Evolutionary conservation across 257 asterid genomes (phyloP).

Genomic region (Echites panduratus): DNA sequence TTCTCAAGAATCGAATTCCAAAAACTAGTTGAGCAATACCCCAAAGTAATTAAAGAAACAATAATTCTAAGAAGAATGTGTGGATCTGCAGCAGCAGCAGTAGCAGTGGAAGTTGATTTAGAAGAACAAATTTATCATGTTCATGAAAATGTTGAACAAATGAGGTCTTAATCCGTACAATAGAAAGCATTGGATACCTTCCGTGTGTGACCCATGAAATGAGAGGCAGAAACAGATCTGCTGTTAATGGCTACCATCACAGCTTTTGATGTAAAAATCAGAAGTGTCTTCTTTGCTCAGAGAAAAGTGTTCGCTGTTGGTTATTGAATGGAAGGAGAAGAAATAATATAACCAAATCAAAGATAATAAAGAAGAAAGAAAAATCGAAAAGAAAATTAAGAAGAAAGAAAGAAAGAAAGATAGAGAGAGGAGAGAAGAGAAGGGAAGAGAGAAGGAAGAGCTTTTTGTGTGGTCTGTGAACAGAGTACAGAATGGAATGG

Average conservation of each 20-base stretch:
- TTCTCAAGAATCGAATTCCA: background rate
- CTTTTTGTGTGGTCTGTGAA: background rate
- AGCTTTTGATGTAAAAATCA: constrained; percentile 5
- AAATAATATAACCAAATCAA: too few relatives aligned
- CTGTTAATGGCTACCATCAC: background rate
- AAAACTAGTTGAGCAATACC: background rate
- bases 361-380: background rate
- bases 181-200: constrained; percentile 21
- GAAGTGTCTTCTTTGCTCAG: background rate
- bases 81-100: background rate
- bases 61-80: background rate
- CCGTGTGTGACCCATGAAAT: constrained; percentile 9
- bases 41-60: too few relatives aligned
- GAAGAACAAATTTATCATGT: background rate
- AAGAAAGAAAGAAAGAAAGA: too few relatives aligned
- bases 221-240: constrained; percentile 18
- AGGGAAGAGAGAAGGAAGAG: too few relatives aligned
- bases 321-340: background rate
- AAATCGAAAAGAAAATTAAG: too few relatives aligned
- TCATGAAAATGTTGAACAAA: background rate
- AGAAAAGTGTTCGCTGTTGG: background rate
- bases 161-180: background rate
- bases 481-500: too few relatives aligned
- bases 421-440: too few relatives aligned
- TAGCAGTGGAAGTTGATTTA: background rate